Evolutionary conservation across 306 rosid species (phyloP).

Genomic region (Cicer cuneatum): DNA sequence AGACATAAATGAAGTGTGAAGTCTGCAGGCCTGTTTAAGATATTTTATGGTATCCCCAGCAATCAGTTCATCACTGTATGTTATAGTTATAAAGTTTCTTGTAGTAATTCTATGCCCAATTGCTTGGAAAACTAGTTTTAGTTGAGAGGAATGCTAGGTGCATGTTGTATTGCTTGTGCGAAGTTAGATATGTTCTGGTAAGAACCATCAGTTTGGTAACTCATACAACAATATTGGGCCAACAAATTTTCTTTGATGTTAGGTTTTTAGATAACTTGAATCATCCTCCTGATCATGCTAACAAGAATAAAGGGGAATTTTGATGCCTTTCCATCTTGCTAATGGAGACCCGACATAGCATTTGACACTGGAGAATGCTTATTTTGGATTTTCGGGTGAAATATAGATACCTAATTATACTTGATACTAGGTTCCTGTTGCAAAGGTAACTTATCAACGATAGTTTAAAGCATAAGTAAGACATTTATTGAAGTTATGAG

Average conservation of each 20-base stretch:
- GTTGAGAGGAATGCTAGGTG: conserved; percentile 22
- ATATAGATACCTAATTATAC: conserved; percentile 29
- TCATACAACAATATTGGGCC: conserved; percentile 26
- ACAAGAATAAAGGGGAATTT: conserved; percentile 35
- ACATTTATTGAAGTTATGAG: conserved; percentile 7
- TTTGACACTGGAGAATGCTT: conserved; percentile 40
- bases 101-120: conserved; percentile 32
- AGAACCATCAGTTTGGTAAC: conserved; percentile 33
- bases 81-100: conserved; percentile 20
- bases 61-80: conserved; percentile 31
- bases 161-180: conserved; percentile 35
- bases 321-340: conserved; percentile 35
- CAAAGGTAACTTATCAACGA: conserved; percentile 28
- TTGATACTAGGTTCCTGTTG: conserved; percentile 35
- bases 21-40: conserved; percentile 30
- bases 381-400: conserved; percentile 36
- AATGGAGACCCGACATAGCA: conserved; percentile 32
- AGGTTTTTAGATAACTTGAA: conserved; percentile 43
- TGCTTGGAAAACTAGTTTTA: conserved; percentile 34
- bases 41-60: conserved; percentile 14
- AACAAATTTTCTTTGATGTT: conserved; percentile 44
- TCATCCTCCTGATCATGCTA: conserved; percentile 36
- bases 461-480: conserved; percentile 27
- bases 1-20: conserved; percentile 28
- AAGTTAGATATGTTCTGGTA: conserved; percentile 37